These are phyloP conservation scores for Miamiensis avidus DNA, from an alignment of 169 alveolate species.

Conservation along the genomic window DNA sequence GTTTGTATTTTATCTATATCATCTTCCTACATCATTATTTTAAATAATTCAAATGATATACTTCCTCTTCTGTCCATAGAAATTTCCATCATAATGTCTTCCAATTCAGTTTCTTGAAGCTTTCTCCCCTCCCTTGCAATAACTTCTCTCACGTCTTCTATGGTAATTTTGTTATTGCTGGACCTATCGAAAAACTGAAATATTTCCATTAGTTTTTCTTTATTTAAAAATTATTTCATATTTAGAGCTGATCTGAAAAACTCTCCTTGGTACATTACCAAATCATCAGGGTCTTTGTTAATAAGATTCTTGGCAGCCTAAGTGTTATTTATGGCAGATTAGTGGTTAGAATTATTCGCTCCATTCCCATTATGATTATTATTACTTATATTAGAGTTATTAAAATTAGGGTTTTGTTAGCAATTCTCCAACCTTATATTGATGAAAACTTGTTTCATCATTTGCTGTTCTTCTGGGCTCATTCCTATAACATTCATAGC, in stretches of 20 bases:
- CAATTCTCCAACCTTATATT: neutral
- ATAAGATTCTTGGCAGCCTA: slow-evolving; percentile 61
- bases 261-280: slow-evolving; percentile 55
- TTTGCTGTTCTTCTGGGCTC: slow-evolving; percentile 42
- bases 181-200: slow-evolving; percentile 77
- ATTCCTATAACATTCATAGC: slow-evolving; percentile 5
- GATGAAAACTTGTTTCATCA: slow-evolving; percentile 34
- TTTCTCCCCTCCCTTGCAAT: slow-evolving; percentile 48
- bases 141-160: slow-evolving; percentile 59
- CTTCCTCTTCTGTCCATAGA: neutral
- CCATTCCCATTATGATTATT: neutral
- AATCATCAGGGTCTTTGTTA: neutral
- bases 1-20: neutral
- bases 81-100: slow-evolving; percentile 31
- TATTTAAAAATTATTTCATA: slow-evolving; percentile 51
- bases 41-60: neutral
- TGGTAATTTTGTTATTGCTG: slow-evolving; percentile 62
- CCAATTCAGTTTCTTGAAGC: slow-evolving; percentile 28
- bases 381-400: slow-evolving; percentile 30
- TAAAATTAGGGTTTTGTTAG: neutral
- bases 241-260: slow-evolving; percentile 79
- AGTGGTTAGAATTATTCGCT: slow-evolving; percentile 21
- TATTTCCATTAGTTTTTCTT: slow-evolving; percentile 60
- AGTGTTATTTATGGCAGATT: slow-evolving; percentile 47
- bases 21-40: neutral